A percentile compares a stretch with the other conserved stretches of the same genome.
Evolutionary conservation across 2,329 filamentous ascomycete species (phyloP).

Genomic region (Colletotrichum melonis): DNA sequence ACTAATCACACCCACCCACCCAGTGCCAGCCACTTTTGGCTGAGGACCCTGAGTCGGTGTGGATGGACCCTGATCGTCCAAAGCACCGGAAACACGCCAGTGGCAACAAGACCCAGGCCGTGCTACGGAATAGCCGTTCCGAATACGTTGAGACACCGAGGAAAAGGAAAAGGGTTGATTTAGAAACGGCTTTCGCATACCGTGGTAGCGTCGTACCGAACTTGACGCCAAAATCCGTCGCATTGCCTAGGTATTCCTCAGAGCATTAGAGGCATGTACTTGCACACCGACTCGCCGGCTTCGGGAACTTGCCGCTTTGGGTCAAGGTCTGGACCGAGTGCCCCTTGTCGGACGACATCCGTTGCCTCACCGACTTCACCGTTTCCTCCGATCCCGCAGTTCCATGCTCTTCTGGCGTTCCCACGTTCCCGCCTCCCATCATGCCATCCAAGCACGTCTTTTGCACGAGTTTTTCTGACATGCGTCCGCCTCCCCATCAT

Average conservation of each 20-base stretch:
- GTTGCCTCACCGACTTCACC: conserved; percentile 26
- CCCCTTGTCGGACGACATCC: conserved; percentile 16
- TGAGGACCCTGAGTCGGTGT: conserved; percentile 7
- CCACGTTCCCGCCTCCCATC: not conserved
- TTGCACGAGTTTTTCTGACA: not conserved
- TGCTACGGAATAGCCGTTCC: conserved; percentile 14
- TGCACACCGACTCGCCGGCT: not conserved
- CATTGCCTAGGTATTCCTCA: too few relatives aligned
- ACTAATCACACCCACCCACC: too few relatives aligned
- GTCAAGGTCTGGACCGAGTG: conserved; percentile 6
- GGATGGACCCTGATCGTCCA: conserved; percentile 35
- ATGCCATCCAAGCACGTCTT: not conserved
- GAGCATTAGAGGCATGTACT: too few relatives aligned
- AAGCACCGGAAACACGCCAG: conserved; percentile 30
- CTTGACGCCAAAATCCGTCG: too few relatives aligned
- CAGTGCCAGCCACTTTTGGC: not conserved
- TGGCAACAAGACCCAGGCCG: conserved; percentile 9
- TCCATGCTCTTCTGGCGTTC: not conserved
- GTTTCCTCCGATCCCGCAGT: conserved; percentile 21
- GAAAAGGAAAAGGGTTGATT: not conserved
- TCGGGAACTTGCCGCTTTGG: conserved; percentile 6
- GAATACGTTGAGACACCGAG: not conserved
- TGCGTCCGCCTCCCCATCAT: not conserved
- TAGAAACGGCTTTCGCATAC: not conserved
- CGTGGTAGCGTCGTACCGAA: too few relatives aligned